Evolutionary conservation across 345 rosid species (phyloP).

Genomic region (Jatropha curcas): DNA sequence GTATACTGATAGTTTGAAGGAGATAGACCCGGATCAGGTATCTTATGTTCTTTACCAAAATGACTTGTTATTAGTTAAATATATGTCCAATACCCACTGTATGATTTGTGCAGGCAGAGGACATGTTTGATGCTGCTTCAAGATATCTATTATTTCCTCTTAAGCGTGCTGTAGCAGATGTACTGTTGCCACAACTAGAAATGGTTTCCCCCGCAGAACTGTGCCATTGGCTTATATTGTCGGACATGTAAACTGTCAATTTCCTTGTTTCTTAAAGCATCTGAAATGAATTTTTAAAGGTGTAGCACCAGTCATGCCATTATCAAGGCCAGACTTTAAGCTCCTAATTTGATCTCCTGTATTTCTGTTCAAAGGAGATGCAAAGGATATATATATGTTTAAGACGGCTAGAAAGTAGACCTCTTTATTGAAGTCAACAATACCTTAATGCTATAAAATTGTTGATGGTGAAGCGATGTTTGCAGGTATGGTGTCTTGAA

Average conservation of each 20-base stretch:
- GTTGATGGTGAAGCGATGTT: slow-evolving; percentile 13
- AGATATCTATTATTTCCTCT: slow-evolving; percentile 91
- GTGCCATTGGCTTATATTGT: slow-evolving; percentile 83
- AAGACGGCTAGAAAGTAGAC: neutral
- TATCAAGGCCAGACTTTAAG: neutral
- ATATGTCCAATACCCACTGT: slow-evolving; percentile 11
- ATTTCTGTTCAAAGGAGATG: neutral
- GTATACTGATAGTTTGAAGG: slow-evolving; percentile 93
- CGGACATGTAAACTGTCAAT: slow-evolving; percentile 68
- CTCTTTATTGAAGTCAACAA: slow-evolving; percentile 5
- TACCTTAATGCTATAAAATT: neutral
- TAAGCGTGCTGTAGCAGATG: slow-evolving; percentile 96
- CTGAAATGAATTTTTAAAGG: neutral
- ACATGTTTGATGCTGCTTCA: slow-evolving; percentile 95
- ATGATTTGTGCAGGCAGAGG: slow-evolving; percentile 67
- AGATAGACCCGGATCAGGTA: slow-evolving; percentile 82
- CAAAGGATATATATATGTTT: neutral
- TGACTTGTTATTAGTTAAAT: slow-evolving; percentile 13
- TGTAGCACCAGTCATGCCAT: neutral
- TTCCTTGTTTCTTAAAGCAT: slow-evolving; percentile 16
- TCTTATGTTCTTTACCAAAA: slow-evolving; percentile 9
- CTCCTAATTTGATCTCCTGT: neutral
- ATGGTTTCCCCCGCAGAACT: slow-evolving; percentile 77
- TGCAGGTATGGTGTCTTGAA: slow-evolving; percentile 89
- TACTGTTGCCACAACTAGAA: slow-evolving; percentile 74